These are phyloP conservation scores for Coelastrella sp. DNA, from an alignment of 139 green algal genomes.

Conservation along the genomic window DNA sequence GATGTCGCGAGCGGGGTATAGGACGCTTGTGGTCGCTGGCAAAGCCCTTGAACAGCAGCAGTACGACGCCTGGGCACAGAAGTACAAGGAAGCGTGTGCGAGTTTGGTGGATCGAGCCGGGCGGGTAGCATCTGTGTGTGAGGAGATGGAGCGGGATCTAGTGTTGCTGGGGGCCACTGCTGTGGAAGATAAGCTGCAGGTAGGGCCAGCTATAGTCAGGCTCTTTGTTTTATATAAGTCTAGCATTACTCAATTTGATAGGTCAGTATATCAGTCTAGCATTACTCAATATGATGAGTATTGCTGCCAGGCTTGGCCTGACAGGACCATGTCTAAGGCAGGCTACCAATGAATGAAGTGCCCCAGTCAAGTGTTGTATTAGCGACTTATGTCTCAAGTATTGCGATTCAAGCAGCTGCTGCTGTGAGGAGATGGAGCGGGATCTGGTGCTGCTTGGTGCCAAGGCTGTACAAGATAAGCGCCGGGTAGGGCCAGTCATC, in stretches of 20 bases:
- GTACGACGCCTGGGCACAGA: slow-evolving; percentile 42
- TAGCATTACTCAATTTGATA: not conserved
- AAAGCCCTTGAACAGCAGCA: slow-evolving; percentile 36
- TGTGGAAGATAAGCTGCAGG: slow-evolving; percentile 82
- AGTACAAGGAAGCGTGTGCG: slow-evolving; percentile 55
- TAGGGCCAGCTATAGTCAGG: not conserved
- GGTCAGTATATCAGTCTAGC: not conserved
- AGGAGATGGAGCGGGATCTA: slow-evolving; percentile 68
- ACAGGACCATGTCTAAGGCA: not conserved
- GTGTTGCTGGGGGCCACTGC: slow-evolving; percentile 74
- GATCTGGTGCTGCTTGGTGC: slow-evolving; percentile 72
- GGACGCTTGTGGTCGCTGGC: slow-evolving; percentile 52
- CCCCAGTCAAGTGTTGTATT: too few species aligned
- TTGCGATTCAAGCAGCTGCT: too few species aligned
- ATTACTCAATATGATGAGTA: too few species aligned
- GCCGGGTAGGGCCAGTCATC: slow-evolving; percentile 54
- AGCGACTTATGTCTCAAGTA: too few species aligned
- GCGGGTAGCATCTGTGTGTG: slow-evolving; percentile 65
- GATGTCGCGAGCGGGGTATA: slow-evolving; percentile 46
- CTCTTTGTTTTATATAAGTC: not conserved
- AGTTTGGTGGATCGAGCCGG: slow-evolving; percentile 47
- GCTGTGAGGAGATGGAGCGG: slow-evolving; percentile 65
- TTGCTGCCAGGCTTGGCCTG: too few species aligned
- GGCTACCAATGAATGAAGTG: not conserved
- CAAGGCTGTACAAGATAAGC: slow-evolving; percentile 80